Percentiles rank a stretch among this genome's conserved stretches.
These are phyloP conservation scores for Starmera quercuum DNA, from an alignment of 805 yeast genomes.

Conservation along the genomic window DNA sequence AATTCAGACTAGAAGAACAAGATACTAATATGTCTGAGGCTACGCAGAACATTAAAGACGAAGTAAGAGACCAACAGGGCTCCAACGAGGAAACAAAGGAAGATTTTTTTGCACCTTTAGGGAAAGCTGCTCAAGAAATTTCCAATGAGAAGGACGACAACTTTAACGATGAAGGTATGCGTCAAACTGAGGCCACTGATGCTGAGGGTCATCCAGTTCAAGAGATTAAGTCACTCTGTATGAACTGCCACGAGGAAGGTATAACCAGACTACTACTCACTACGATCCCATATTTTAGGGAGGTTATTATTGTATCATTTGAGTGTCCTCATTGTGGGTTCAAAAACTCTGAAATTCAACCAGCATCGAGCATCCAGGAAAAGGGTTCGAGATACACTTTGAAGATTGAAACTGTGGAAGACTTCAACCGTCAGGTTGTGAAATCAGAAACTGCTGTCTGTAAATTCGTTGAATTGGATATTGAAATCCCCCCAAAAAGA, in stretches of 20 bases:
- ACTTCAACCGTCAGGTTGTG: constrained; percentile 84
- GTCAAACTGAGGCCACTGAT: constrained; percentile 70
- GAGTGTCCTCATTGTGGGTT: constrained; percentile 93
- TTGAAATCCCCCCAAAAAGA: constrained; percentile 91
- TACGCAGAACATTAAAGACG: no score
- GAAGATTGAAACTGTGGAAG: constrained; percentile 59
- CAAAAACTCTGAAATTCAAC: constrained; percentile 87
- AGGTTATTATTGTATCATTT: constrained; percentile 89
- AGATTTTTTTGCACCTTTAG: constrained; percentile 50
- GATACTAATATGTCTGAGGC: not conserved
- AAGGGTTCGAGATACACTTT: constrained; percentile 73
- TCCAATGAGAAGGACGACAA: constrained; percentile 23
- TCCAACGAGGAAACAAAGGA: constrained; percentile 20
- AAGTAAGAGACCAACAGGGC: not conserved
- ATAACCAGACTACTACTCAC: constrained; percentile 78
- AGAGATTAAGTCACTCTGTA: constrained; percentile 90
- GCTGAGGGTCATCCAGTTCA: constrained; percentile 91
- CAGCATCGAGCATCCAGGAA: constrained; percentile 89
- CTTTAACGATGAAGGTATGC: constrained; percentile 34
- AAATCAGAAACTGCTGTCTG: constrained; percentile 83
- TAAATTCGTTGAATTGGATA: constrained; percentile 74
- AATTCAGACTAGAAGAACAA: not conserved
- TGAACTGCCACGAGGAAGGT: constrained; percentile 90
- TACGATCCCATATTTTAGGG: constrained; percentile 84
- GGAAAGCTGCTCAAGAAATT: constrained; percentile 46